A percentile compares a stretch with the other conserved stretches of the same genome.
Evolutionary conservation across 1,139 yeast species (phyloP).

Genomic region (Suhomyces guaymorum): DNA sequence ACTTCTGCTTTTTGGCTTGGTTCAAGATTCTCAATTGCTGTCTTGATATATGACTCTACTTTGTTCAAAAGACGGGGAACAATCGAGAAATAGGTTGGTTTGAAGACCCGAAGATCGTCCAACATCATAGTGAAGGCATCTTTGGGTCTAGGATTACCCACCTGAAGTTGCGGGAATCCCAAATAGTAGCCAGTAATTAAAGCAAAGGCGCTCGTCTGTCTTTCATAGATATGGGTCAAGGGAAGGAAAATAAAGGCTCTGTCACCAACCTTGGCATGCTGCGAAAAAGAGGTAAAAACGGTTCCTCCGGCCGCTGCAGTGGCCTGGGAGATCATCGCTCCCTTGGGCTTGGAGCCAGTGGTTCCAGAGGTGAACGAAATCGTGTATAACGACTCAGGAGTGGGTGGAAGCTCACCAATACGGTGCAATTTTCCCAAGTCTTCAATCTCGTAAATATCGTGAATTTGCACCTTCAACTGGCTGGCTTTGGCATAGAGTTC

Average conservation of each 20-base stretch:
- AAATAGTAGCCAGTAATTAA: conserved; percentile 38
- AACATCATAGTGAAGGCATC: conserved; percentile 21
- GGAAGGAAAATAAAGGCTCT: conserved; percentile 34
- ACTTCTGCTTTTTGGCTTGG: conserved; percentile 8
- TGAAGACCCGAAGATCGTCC: conserved; percentile 31
- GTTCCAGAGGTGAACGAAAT: conserved; percentile 48
- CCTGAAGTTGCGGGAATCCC: conserved; percentile 43
- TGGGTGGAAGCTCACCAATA: conserved; percentile 26
- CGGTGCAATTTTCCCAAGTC: conserved; percentile 17
- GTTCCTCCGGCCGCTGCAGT: conserved; percentile 31
- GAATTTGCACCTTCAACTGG: conserved; percentile 14
- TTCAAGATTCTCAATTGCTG: conserved; percentile 10
- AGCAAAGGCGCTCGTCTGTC: conserved; percentile 34
- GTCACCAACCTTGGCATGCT: conserved; percentile 8
- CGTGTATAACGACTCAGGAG: conserved; percentile 33
- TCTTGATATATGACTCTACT: conserved; percentile 27
- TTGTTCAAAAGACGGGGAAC: conserved; percentile 45
- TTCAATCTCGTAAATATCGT: conserved; percentile 21
- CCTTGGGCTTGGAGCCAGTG: conserved; percentile 44
- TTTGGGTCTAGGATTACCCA: conserved; percentile 6
- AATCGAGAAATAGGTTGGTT: conserved; percentile 35
- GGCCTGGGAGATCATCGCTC: conserved; percentile 37
- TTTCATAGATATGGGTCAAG: conserved; percentile 44
- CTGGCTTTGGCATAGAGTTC: conserved; percentile 12
- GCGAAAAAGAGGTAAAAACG: conserved; percentile 20